These are phyloP conservation scores for Ophiocordyceps unilateralis DNA, from an alignment of 2,329 filamentous ascomycete genomes.

Conservation along the genomic window DNA sequence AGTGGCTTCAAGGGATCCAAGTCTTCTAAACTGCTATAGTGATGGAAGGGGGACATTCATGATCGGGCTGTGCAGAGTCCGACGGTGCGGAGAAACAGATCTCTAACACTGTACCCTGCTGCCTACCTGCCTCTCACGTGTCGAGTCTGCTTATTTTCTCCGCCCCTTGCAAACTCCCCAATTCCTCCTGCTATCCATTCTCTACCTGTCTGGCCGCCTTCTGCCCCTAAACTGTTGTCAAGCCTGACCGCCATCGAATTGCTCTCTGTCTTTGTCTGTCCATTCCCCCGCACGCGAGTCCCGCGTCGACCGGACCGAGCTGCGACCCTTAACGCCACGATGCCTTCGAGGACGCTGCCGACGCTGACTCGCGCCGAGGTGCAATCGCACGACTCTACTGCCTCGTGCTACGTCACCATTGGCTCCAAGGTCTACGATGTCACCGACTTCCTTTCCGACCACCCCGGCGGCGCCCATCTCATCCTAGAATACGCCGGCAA, in stretches of 20 bases:
- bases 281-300: constrained; percentile 1
- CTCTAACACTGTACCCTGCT: no score
- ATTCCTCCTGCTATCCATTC: no score
- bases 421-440: constrained; percentile 88
- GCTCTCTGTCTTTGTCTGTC: not conserved
- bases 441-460: constrained; percentile 75
- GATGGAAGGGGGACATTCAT: no score
- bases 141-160: no score
- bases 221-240: no score
- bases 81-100: no score
- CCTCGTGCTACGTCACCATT: constrained; percentile 87
- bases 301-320: not conserved
- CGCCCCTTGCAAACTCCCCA: no score
- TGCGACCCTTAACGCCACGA: constrained; percentile 16
- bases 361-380: constrained; percentile 71
- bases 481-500: constrained; percentile 81
- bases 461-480: constrained; percentile 78
- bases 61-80: no score
- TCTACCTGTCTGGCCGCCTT: no score
- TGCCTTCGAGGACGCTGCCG: constrained; percentile 70
- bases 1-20: no score
- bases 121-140: no score
- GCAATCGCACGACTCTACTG: constrained; percentile 56
- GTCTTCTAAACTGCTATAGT: no score
- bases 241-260: not conserved